Percentiles rank a stretch among this genome's conserved stretches.
phyloP scores from a whole-genome alignment of 2,329 filamentous ascomycete genomes.

The Penicillium sp. region DNA sequence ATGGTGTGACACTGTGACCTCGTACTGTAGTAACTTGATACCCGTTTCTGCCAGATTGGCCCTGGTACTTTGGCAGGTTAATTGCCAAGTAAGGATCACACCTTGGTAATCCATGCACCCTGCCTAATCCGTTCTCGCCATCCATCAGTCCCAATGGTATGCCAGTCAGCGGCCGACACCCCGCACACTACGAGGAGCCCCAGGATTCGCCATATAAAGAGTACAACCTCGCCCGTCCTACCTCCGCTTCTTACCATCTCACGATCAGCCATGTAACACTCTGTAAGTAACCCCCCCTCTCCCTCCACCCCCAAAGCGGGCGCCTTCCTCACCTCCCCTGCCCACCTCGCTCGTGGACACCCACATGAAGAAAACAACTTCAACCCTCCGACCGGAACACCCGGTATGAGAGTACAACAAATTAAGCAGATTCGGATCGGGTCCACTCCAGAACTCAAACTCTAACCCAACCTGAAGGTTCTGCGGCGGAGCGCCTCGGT shows the following conservation, averaged over 20 bases:
- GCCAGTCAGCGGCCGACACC: neutral
- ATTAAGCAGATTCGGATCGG: constrained; percentile 25
- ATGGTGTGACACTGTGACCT: neutral
- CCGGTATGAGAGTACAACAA: constrained; percentile 8
- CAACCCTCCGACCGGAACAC: neutral
- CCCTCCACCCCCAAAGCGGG: neutral
- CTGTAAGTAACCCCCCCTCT: neutral
- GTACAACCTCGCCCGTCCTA: neutral
- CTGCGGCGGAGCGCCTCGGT: neutral
- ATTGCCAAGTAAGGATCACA: neutral
- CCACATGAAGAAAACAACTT: neutral
- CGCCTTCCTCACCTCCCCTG: neutral
- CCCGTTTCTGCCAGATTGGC: neutral
- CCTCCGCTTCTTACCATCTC: neutral
- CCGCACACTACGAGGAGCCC: neutral
- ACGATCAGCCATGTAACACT: neutral
- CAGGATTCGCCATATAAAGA: neutral
- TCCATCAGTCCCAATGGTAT: too few relatives aligned
- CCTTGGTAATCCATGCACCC: neutral
- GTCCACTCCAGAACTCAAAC: neutral
- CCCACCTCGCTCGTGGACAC: neutral
- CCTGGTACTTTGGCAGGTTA: neutral
- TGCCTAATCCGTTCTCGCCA: too few relatives aligned
- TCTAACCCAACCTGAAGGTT: neutral
- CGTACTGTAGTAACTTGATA: too few relatives aligned